phyloP scores from a whole-genome alignment of 495 filamentous ascomycete species.

The Hypoxylon rickii region DNA sequence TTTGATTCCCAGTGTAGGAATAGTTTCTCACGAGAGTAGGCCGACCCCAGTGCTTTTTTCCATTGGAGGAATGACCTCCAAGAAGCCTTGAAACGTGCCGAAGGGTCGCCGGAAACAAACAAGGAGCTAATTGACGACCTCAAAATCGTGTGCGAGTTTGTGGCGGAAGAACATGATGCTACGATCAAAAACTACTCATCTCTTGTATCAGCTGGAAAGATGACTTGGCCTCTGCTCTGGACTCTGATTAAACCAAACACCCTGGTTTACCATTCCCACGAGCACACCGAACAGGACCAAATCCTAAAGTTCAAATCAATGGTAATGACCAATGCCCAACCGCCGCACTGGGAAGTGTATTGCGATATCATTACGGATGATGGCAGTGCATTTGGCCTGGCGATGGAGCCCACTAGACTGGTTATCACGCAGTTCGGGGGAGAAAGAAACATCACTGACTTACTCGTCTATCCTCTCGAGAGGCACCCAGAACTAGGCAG shows the following conservation, averaged over 20 bases:
- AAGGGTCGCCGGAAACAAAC: conserved; percentile 1
- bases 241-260: neutral
- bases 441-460: neutral
- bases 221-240: neutral
- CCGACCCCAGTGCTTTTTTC: neutral
- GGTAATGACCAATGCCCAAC: neutral
- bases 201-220: neutral
- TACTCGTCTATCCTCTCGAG: neutral
- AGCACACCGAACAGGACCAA: neutral
- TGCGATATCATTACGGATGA: conserved; percentile 3
- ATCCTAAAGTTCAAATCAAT: neutral
- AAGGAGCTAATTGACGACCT: neutral
- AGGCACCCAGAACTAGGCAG: neutral
- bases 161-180: neutral
- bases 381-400: neutral
- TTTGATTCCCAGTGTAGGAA: neutral
- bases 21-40: neutral
- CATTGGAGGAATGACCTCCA: neutral
- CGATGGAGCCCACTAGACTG: neutral
- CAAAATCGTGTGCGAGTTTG: neutral
- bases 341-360: neutral
- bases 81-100: neutral
- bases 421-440: neutral
- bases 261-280: neutral
- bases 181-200: neutral